Conservation (phyloP, 2,329 filamentous ascomycete species). For the Colletotrichum karsti region DNA sequence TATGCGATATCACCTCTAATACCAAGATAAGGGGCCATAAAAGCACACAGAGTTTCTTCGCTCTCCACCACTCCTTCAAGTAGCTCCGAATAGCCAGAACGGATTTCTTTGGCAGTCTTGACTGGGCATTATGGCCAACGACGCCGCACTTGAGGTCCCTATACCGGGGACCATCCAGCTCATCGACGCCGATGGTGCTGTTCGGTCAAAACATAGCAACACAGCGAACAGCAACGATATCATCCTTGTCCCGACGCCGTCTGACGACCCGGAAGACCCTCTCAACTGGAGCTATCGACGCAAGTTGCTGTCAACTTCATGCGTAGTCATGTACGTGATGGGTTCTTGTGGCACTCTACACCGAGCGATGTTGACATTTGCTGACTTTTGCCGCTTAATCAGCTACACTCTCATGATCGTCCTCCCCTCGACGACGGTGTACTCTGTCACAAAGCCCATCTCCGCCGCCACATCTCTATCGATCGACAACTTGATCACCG, state of each 20-base stretch:
- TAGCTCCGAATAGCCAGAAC: too few species aligned
- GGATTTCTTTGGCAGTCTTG: too few species aligned
- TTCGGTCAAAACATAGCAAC: slow-evolving; percentile 10
- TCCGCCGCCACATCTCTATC: slow-evolving; percentile 40
- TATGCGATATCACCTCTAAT: too few species aligned
- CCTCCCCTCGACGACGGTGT: slow-evolving; percentile 48
- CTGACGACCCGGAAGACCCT: slow-evolving; percentile 36
- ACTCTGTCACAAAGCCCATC: slow-evolving; percentile 47
- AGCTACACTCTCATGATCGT: slow-evolving; percentile 36
- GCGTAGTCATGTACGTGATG: slow-evolving; percentile 36
- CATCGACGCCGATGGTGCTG: slow-evolving; percentile 11
- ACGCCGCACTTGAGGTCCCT: not conserved
- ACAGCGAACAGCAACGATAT: slow-evolving; percentile 33
- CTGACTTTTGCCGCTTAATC: too few species aligned
- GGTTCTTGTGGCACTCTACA: too few species aligned
- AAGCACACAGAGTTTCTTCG: too few species aligned
- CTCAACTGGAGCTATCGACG: slow-evolving; percentile 35
- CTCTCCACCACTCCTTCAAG: too few species aligned
- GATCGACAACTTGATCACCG: slow-evolving; percentile 45
- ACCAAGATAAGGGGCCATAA: too few species aligned
- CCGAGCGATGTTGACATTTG: too few species aligned
- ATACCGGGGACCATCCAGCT: slow-evolving; percentile 9
- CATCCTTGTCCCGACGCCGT: slow-evolving; percentile 34
- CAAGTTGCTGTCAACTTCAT: slow-evolving; percentile 31
- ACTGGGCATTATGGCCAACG: not conserved